Evolutionary conservation across 164 flowering plant genomes (phyloP).

Genomic region (Malania oleifera): DNA sequence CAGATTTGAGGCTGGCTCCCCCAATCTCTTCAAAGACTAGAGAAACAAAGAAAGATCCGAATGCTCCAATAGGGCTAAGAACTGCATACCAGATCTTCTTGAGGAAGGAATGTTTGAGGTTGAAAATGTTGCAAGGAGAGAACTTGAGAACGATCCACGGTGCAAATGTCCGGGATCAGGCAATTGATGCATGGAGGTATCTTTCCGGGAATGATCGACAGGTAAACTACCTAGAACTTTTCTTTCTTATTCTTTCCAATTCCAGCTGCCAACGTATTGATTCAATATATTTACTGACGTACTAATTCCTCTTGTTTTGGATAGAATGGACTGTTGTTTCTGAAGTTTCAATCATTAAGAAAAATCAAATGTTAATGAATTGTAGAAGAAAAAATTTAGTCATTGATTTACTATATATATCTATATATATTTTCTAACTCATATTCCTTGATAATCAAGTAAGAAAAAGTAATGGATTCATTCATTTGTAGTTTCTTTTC

Average conservation of each 20-base stretch:
- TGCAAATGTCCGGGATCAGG: constrained; percentile 18
- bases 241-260: background rate
- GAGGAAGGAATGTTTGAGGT: constrained; percentile 21
- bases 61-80: constrained; percentile 21
- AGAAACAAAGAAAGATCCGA: constrained; percentile 14
- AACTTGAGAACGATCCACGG: background rate
- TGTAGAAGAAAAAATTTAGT: too few species aligned
- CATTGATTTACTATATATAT: too few species aligned
- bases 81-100: constrained; percentile 31
- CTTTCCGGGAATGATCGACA: constrained; percentile 26
- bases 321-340: too few species aligned
- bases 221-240: constrained; percentile 15
- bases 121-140: constrained; percentile 26
- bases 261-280: background rate
- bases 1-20: background rate
- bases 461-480: too few species aligned
- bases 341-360: too few species aligned
- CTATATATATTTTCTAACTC: too few species aligned
- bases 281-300: too few species aligned
- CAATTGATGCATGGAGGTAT: constrained; percentile 29
- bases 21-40: constrained; percentile 6
- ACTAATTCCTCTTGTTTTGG: too few species aligned
- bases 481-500: too few species aligned
- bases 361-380: background rate
- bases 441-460: too few species aligned